Evolutionary conservation across 306 rosid genomes (phyloP).

Genomic region (Rosa rugosa): DNA sequence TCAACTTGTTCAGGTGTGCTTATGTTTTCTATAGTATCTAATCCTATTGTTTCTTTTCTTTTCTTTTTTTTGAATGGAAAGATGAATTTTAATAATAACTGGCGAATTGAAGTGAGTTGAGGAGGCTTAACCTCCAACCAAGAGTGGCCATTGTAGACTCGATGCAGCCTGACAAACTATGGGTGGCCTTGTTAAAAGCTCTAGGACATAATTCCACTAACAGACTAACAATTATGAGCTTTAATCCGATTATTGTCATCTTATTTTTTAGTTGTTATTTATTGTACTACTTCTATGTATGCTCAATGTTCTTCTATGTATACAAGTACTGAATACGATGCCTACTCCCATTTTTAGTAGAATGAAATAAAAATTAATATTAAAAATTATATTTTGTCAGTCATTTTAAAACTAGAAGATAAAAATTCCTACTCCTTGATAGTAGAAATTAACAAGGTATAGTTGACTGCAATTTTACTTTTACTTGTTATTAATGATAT

Average conservation of each 20-base stretch:
- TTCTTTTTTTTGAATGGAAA: neutral
- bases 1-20: constrained; percentile 59
- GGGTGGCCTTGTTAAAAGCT: neutral
- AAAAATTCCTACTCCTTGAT: neutral
- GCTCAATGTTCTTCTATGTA: neutral
- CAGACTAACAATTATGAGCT: neutral
- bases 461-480: neutral
- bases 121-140: neutral
- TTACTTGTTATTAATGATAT: neutral
- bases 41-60: neutral
- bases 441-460: neutral
- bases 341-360: neutral
- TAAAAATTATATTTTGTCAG: neutral
- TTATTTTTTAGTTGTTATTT: neutral
- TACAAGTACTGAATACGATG: neutral
- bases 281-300: neutral
- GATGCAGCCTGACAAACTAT: neutral
- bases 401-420: neutral
- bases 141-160: neutral
- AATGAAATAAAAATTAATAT: neutral
- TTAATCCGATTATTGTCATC: neutral
- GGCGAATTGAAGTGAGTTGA: neutral
- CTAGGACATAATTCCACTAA: neutral
- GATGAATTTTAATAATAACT: neutral
- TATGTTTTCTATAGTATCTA: neutral